phyloP scores from a whole-genome alignment of 2,329 filamentous ascomycete genomes.

The Fusarium irregulare region DNA sequence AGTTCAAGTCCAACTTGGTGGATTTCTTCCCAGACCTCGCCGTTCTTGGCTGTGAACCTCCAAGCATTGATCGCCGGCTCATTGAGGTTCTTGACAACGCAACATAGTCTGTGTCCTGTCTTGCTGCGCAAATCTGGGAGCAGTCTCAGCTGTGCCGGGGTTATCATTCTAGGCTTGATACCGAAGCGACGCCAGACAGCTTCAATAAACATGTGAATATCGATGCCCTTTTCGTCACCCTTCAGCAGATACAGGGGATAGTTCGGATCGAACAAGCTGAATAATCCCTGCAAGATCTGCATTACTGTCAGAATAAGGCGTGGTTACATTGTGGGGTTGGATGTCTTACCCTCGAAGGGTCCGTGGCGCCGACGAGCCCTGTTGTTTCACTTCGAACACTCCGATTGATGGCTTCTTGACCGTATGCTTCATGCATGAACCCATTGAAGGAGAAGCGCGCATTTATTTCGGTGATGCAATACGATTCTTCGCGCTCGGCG shows the following conservation, averaged over 20 bases:
- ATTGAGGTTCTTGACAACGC: conserved; percentile 28
- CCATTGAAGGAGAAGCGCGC: conserved; percentile 56
- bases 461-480: conserved; percentile 56
- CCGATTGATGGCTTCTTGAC: conserved; percentile 46
- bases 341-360: conserved; percentile 39
- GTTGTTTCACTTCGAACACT: not conserved
- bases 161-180: conserved; percentile 50
- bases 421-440: conserved; percentile 47
- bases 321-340: not conserved
- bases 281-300: conserved; percentile 49
- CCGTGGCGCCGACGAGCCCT: conserved; percentile 42
- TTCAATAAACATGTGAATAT: conserved; percentile 54
- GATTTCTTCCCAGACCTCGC: conserved; percentile 50
- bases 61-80: not conserved
- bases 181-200: conserved; percentile 45
- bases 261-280: conserved; percentile 46
- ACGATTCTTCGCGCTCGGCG: conserved; percentile 37
- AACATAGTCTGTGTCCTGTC: conserved; percentile 48
- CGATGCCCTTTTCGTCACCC: conserved; percentile 52
- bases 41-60: conserved; percentile 28
- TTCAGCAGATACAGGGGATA: conserved; percentile 53
- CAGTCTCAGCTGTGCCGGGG: conserved; percentile 50
- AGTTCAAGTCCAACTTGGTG: conserved; percentile 55
- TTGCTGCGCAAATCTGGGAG: conserved; percentile 42
- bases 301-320: not conserved